Conservation (phyloP, 2,329 filamentous ascomycete genomes). For the Fusarium transvaalense region DNA sequence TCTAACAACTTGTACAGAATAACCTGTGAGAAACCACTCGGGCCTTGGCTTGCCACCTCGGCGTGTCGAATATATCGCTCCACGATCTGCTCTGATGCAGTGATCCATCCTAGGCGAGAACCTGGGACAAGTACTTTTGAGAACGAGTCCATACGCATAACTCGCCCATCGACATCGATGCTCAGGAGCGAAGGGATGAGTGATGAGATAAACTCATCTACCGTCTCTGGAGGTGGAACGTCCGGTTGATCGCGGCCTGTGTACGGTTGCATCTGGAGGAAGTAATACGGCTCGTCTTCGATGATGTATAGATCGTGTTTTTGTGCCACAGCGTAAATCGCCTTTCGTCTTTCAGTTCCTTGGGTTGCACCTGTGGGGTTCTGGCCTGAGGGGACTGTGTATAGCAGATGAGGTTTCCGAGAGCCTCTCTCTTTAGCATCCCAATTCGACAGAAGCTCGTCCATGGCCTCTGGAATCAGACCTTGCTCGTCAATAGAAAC, state of each 20-base stretch:
- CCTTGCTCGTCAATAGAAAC: constrained; percentile 66
- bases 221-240: constrained; percentile 67
- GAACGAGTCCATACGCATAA: constrained; percentile 92
- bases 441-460: constrained; percentile 65
- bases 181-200: constrained; percentile 76
- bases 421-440: constrained; percentile 59
- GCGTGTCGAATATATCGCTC: constrained; percentile 85
- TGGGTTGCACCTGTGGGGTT: constrained; percentile 93
- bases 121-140: constrained; percentile 92
- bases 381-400: constrained; percentile 80
- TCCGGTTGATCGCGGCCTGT: constrained; percentile 64
- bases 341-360: constrained; percentile 72
- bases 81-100: constrained; percentile 84
- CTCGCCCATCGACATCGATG: constrained; percentile 87
- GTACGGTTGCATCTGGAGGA: constrained; percentile 88
- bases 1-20: constrained; percentile 91
- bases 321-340: constrained; percentile 81
- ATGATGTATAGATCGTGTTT: constrained; percentile 89
- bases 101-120: constrained; percentile 87
- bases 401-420: constrained; percentile 67
- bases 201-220: constrained; percentile 78
- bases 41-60: constrained; percentile 87
- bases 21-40: constrained; percentile 85
- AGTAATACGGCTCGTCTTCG: constrained; percentile 96
- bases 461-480: constrained; percentile 64